These are phyloP conservation scores for Mycoemilia scoparia DNA, from an alignment of 192 early-diverging fungal species.

Conservation along the genomic window DNA sequence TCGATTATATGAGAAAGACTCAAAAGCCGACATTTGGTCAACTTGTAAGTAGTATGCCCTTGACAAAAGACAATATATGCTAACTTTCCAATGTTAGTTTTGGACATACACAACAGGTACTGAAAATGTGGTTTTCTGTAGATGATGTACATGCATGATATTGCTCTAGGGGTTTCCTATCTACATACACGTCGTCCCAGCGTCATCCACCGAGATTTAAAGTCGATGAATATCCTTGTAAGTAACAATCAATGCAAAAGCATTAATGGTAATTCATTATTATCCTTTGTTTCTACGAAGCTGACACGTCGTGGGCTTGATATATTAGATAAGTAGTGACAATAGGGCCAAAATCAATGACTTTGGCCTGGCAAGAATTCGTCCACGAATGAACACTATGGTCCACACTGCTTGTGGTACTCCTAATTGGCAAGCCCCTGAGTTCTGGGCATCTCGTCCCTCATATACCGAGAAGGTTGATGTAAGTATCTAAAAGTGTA, in stretches of 20 bases:
- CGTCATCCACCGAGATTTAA: slow-evolving; percentile 57
- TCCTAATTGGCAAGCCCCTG: slow-evolving; percentile 67
- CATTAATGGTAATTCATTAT: neutral
- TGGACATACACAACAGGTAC: too few relatives aligned
- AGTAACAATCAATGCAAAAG: too few relatives aligned
- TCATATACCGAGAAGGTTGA: slow-evolving; percentile 59
- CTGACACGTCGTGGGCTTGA: too few relatives aligned
- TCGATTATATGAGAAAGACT: slow-evolving; percentile 49
- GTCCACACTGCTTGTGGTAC: slow-evolving; percentile 63
- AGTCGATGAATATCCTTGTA: slow-evolving; percentile 59
- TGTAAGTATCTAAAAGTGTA: slow-evolving; percentile 2
- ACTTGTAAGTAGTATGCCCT: slow-evolving; percentile 21
- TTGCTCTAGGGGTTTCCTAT: slow-evolving; percentile 51
- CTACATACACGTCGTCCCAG: slow-evolving; percentile 51
- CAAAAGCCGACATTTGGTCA: slow-evolving; percentile 42
- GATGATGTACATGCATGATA: slow-evolving; percentile 62
- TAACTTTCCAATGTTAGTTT: neutral
- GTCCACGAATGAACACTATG: slow-evolving; percentile 43
- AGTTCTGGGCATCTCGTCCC: slow-evolving; percentile 51
- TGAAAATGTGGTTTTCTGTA: too few relatives aligned
- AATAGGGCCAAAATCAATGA: slow-evolving; percentile 61
- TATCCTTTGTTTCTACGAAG: too few relatives aligned
- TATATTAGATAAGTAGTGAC: slow-evolving; percentile 30
- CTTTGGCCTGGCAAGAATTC: slow-evolving; percentile 61
- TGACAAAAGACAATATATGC: neutral